Evolutionary conservation across 345 rosid species (phyloP), one percentile per base, ranked within the genome.

Genomic region (Balakata baccata): DNA sequence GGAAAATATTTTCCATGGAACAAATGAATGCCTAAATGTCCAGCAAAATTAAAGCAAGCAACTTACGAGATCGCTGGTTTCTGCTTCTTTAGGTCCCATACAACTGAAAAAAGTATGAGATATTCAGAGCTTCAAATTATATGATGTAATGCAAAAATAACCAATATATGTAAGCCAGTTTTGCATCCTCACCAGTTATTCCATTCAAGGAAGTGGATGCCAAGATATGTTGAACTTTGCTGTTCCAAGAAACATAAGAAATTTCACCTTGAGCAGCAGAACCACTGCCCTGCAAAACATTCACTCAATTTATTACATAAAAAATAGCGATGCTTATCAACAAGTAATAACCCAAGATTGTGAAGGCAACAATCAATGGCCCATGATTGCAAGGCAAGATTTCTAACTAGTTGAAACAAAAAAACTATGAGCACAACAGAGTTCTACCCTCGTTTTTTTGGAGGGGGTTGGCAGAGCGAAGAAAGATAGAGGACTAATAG

Each of bases 81-180:
- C 84, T 93, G 98, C 87, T 89, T 96, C 89, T 88, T 93, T 79
- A 93, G 79, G 89, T 93, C 98, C 99, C 98, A 96, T 68, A 96
- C 91, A 70, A 90, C 99, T 96, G 90, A 51, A 66, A 76, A 72
- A 71, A 65, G 45, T 23, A 43, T 9, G 63, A 71, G 59, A 62
- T 7, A 56, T 54, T 83, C 63, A 74, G 39, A 4, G 49, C 66
- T 64, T 46, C 38, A 73, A 39, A 18, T 60, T n/a, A 67, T 59
- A 46, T 46, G 18, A 70, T 37, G 17, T 68, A 77, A 29, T 58
- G 45, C 59, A 9, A 25, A 29, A 25, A 54, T 68, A 43, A 62
- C 13, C 56, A 66, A 68, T 37, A 34, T 46, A 20, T 37, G 37
- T 4, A 38, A 39, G 37, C 37, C 34, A 43, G 52, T 22, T 51